Evolutionary conservation across 2,329 filamentous ascomycete species (phyloP), one percentile per base, ranked within the genome.

Genomic region (Seiridium cupressi): DNA sequence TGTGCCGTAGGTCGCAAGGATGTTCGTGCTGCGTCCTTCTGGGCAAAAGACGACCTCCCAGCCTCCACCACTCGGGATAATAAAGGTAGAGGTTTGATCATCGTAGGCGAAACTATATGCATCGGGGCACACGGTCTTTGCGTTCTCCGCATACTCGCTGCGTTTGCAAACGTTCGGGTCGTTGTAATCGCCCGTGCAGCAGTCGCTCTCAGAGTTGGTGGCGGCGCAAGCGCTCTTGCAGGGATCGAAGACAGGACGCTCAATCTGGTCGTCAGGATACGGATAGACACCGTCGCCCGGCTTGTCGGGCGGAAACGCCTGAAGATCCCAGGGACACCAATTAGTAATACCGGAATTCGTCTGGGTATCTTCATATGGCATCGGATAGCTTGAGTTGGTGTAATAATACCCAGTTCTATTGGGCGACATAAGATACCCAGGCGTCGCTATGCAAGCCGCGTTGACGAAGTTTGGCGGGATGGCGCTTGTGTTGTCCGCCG

Each of bases 281-380:
- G 90, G 88, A 68, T 92, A 93, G 26, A 93, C 81, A 35, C 90
- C 91, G 66, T 90, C 84, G n/a, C 85, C 85, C 9, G 90, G 90
- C 69, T 88, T 88, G 46, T 79, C 77, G 0, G 91, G 91, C 11
- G 86, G 85, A 59, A 84, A 84, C 31, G 86, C 81, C 67, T 93
- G 89, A 49, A 92, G 80, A 64, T 90, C 84, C 89, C 90, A 93
- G 0, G 91, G 92, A 74, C 92, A 96, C 92, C 91, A 96, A 58
- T 79, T 76, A 32, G 81, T 77, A 13, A 92, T 80, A 60, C 83
- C 77, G 10, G 77, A 71, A 62, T 86, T 81, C 48, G 84, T 86
- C 62, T 87, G 79, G 5, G 77, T 73, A 18, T 79, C 71, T 65
- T 93, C 89, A 65, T 89, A 87, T 0, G 89, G 88, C 42, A 92